A percentile compares a stretch with the other conserved stretches of the same genome.
Conservation (phyloP, 371 early-diverging fungal genomes). For the Mortierella sp. region DNA sequence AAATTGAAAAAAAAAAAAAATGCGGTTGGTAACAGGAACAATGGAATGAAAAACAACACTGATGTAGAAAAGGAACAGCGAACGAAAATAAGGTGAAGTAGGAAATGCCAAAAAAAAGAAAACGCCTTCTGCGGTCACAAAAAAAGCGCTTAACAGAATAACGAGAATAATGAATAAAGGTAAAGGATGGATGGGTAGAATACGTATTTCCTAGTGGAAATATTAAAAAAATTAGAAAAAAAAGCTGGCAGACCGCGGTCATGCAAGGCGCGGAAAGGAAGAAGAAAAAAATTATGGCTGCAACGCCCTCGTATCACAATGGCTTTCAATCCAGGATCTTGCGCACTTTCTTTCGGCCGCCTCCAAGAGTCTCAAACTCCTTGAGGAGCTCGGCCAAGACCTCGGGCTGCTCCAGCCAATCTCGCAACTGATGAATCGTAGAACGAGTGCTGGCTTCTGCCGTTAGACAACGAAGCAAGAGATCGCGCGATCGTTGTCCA, state of each 20-base stretch:
- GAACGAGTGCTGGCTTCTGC: slow-evolving; percentile 62
- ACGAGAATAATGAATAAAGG: neutral
- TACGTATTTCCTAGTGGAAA: neutral
- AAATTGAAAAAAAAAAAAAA: neutral
- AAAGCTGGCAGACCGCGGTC: neutral
- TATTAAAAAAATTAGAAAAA: too few relatives aligned
- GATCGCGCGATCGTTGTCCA: slow-evolving; percentile 61
- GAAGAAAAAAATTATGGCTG: neutral
- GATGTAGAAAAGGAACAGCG: neutral
- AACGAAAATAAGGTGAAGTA: too few relatives aligned
- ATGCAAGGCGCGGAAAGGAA: neutral
- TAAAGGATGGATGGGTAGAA: neutral
- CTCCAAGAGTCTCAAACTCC: slow-evolving; percentile 26
- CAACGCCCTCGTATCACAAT: neutral
- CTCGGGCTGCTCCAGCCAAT: slow-evolving; percentile 59
- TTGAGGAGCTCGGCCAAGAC: slow-evolving; percentile 27
- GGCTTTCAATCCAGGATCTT: slow-evolving; percentile 26
- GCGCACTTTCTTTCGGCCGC: slow-evolving; percentile 48
- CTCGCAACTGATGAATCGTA: slow-evolving; percentile 55
- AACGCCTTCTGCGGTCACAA: neutral
- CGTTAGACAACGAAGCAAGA: slow-evolving; percentile 64
- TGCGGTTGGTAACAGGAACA: neutral
- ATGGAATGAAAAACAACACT: neutral
- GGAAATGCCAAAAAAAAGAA: neutral
- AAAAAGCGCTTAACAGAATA: neutral